phyloP scores from a whole-genome alignment of 1,139 yeast species.

The Keqinozyma sinolaborantium region DNA sequence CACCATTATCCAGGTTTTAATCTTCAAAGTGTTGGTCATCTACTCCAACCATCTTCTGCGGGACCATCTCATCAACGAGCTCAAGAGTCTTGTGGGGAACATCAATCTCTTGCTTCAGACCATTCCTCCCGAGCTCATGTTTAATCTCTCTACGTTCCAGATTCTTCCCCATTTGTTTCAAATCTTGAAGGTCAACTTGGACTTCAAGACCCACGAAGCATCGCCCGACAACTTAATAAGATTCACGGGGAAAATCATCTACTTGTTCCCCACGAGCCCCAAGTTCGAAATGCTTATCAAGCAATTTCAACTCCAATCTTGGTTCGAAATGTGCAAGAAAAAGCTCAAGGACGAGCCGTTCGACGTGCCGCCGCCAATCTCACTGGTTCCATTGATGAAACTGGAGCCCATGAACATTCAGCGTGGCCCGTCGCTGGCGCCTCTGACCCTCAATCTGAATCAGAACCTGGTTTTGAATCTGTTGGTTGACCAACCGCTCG shows the following conservation, averaged over 20 bases:
- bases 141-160: slow-evolving; percentile 33
- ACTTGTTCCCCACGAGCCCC: slow-evolving; percentile 6
- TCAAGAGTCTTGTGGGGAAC: slow-evolving; percentile 18
- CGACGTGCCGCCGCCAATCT: neutral
- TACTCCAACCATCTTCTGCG: slow-evolving; percentile 20
- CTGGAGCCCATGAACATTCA: neutral
- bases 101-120: slow-evolving; percentile 18
- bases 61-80: slow-evolving; percentile 18
- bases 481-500: neutral
- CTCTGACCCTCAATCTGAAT: neutral
- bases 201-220: slow-evolving; percentile 12
- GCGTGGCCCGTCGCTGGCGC: slow-evolving; percentile 4
- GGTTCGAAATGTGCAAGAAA: slow-evolving; percentile 4
- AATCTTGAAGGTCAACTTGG: slow-evolving; percentile 25
- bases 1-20: slow-evolving; percentile 18
- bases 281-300: slow-evolving; percentile 7
- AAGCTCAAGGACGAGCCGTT: slow-evolving; percentile 2
- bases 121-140: slow-evolving; percentile 21
- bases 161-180: slow-evolving; percentile 34
- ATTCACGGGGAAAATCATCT: slow-evolving; percentile 9
- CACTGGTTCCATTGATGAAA: too few relatives aligned
- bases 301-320: neutral
- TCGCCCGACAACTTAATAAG: too few relatives aligned
- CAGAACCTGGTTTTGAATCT: neutral
- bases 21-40: slow-evolving; percentile 30